Evolutionary conservation across 345 rosid genomes (phyloP).

Genomic region (Eutrema japonicum): DNA sequence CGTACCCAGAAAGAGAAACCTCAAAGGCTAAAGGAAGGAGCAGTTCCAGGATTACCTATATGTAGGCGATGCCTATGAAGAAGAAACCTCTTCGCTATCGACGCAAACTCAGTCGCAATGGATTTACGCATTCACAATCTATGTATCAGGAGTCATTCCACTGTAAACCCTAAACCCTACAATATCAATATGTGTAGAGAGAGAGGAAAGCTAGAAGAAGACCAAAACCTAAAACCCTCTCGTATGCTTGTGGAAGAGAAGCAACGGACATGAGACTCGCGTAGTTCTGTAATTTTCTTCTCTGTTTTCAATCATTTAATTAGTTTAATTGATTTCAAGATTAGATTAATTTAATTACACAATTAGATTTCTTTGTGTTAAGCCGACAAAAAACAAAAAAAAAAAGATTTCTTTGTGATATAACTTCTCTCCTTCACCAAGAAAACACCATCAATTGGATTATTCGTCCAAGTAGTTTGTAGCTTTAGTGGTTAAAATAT

Average conservation of each 20-base stretch:
- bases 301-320: background rate
- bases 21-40: slow-evolving; percentile 14
- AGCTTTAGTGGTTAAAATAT: background rate
- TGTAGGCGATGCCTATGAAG: background rate
- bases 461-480: background rate
- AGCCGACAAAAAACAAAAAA: no score
- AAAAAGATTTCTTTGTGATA: no score
- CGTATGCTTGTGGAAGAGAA: background rate
- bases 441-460: background rate
- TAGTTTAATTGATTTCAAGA: background rate
- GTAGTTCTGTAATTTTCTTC: background rate
- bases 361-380: no score
- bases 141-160: slow-evolving; percentile 15
- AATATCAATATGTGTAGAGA: background rate
- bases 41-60: background rate
- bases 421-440: no score
- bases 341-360: no score
- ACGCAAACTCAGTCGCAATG: slow-evolving; percentile 34
- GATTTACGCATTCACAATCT: slow-evolving; percentile 37
- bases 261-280: background rate
- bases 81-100: slow-evolving; percentile 12
- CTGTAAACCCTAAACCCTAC: background rate
- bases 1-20: slow-evolving; percentile 29
- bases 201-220: slow-evolving; percentile 2
- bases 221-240: slow-evolving; percentile 4